phyloP scores from a whole-genome alignment of 257 asterid species.

The Rehmannia glutinosa region DNA sequence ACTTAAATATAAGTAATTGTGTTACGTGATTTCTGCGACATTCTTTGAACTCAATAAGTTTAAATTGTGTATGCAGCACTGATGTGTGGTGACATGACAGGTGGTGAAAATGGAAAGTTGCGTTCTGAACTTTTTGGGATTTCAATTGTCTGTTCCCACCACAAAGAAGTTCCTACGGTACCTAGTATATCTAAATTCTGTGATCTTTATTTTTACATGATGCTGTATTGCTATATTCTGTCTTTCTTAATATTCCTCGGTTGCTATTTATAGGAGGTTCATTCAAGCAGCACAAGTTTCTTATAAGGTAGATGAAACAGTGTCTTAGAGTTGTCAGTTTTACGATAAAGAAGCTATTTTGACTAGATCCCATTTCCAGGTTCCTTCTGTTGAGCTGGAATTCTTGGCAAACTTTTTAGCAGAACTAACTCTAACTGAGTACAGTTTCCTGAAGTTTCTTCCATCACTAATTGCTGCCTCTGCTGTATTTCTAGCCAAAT shows the following conservation, averaged over 20 bases:
- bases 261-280: slow-evolving; percentile 68
- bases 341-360: slow-evolving; percentile 17
- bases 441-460: slow-evolving; percentile 75
- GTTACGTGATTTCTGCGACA: neutral
- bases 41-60: neutral
- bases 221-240: neutral
- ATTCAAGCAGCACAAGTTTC: slow-evolving; percentile 95
- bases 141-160: slow-evolving; percentile 81
- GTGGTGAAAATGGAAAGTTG: slow-evolving; percentile 79
- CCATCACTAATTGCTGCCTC: slow-evolving; percentile 94
- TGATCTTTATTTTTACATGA: neutral
- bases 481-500: slow-evolving; percentile 88
- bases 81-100: slow-evolving; percentile 38
- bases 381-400: slow-evolving; percentile 88
- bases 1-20: neutral
- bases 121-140: slow-evolving; percentile 61
- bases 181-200: neutral
- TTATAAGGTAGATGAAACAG: slow-evolving; percentile 46
- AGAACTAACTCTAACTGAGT: slow-evolving; percentile 76
- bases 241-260: slow-evolving; percentile 6
- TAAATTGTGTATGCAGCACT: slow-evolving; percentile 7
- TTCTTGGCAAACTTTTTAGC: slow-evolving; percentile 91
- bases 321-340: slow-evolving; percentile 6
- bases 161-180: slow-evolving; percentile 96
- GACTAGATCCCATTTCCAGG: slow-evolving; percentile 41